Base-by-base conservation (phyloP, 352 stramenopile genomes). In the Peronosclerospora sorghi region DNA sequence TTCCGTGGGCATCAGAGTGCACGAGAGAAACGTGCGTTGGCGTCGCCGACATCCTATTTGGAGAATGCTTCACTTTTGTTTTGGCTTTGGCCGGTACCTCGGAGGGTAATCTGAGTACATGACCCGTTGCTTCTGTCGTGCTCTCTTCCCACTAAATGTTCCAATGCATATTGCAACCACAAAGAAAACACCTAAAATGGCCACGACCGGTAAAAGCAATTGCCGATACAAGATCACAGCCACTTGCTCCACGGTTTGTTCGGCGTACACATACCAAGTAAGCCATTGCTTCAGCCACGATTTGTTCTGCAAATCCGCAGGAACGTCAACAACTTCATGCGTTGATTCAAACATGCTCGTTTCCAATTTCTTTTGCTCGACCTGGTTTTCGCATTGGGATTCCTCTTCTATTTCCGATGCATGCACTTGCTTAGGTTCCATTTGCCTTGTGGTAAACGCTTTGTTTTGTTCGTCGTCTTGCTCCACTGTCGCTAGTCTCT, bases 61-160 rank as follows among this genome's bases (percentile, higher is more conserved):
- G 0, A 2, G 19, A 20, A 19, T 10, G 9, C 6, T 45, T 51
- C 9, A 29, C 12, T 21, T 46, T 28, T 43, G 42, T 20, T 54
- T 56, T 19, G 15, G n/a, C 30, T 65, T 54, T 24, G 20, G 34
- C 4, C 32, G 45, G 30, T 60, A 57, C 10, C 36, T 63, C 42
- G 48, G 59, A 13, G 58, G 53, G 26, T 67, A 67, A 32, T 45
- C 46, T 13, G 58, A 67, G 20, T 67, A 67, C 34, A 67, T 5
- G 2, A 67, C 50, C 4, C 58, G 53, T 20, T 24, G 45, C 21
- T 54, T 60, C 41, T 49, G 58, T 23, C 34, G 40, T 19, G 44
- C 41, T 38, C 54, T 39, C 27, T 41, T 37, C 1, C 36, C 18
- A 14, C 60, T 54, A 5, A 50, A 67, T 13, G 15, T 51, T 2